Base-by-base conservation (phyloP, 129 eudicot species). In the Tanacetum coccineum region DNA sequence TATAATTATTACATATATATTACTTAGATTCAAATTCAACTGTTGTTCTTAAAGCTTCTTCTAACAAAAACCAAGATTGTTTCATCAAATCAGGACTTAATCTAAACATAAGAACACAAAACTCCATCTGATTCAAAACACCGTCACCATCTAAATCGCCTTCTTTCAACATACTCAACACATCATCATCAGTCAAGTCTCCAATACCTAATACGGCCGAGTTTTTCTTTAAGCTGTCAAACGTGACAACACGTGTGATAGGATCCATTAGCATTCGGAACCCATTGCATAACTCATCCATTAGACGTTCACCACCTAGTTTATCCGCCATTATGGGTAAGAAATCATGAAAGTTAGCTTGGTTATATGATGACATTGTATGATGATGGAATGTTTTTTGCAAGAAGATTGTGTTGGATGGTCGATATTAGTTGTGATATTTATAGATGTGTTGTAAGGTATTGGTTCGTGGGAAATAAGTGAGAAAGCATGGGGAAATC, bases 111-210 rank as follows among this genome's bases (percentile, higher is more conserved):
- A 80, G 75, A 59, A 72, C 85, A 70, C 82, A 76, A 74, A 83
- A 83, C 62, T 83, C 88, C 88, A 83, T 83, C 59, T 80, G 75
- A 64, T 66, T 78, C 36, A 83, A 45, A 13, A 44, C 67, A 3
- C 81, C 85, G 63, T 83, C 88, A 7, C 82, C 82, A 67, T 83
- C 84, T 13, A 67, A 19, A 71, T 83, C 88, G 5, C 88, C 88
- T 77, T 80, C 85, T 4, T 48, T 77, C 67, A 83, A 46, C 88
- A 83, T 83, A 25, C 72, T 48, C 71, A 11, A n/a, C 17, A 83
- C 14, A 70, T 80, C 85, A 15, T 77, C 83, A 9, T 83, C 78
- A 10, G 70, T 74, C 80, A 80, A 22, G 11, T 55, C 78, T 11
- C 17, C 78, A 32, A 83, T 54, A 64, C 85, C 85, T 22, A 80